These are phyloP conservation scores for Malus orientalis DNA, from an alignment of 306 rosid species.

Conservation along the genomic window DNA sequence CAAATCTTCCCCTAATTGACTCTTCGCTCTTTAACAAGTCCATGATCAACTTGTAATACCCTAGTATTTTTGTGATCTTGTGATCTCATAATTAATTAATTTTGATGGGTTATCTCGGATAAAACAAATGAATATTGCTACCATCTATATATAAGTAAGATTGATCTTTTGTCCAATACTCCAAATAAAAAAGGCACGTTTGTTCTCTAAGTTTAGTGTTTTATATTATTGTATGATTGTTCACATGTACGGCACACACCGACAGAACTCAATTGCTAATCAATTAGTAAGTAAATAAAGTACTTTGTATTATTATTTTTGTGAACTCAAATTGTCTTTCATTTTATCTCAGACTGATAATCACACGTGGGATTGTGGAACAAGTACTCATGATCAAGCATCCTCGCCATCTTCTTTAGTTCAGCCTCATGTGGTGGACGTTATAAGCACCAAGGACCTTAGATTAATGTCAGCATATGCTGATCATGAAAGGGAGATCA, in stretches of 20 bases:
- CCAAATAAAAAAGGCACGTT: background rate
- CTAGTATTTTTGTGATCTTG: background rate
- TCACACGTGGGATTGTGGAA: conserved; percentile 5
- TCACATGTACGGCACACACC: background rate
- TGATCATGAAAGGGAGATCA: background rate
- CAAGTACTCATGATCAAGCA: conserved; percentile 30
- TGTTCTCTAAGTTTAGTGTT: background rate
- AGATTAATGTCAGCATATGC: background rate
- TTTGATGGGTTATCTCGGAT: background rate
- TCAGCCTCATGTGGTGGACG: conserved; percentile 17
- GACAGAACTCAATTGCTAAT: too few relatives aligned
- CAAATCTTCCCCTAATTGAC: background rate
- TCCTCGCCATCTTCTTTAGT: conserved; percentile 10
- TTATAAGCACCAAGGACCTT: conserved; percentile 2
- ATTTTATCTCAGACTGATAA: conserved; percentile 18
- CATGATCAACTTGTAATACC: background rate
- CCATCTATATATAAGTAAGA: background rate
- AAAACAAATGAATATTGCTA: background rate
- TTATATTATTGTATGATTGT: background rate
- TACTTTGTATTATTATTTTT: background rate
- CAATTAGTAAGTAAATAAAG: background rate
- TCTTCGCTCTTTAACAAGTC: background rate
- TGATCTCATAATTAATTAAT: background rate
- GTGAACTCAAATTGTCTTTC: background rate
- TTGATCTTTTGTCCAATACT: background rate